These are phyloP conservation scores for Leccinum subgranulosum DNA, from an alignment of 768 basidiomycete genomes.

Conservation along the genomic window DNA sequence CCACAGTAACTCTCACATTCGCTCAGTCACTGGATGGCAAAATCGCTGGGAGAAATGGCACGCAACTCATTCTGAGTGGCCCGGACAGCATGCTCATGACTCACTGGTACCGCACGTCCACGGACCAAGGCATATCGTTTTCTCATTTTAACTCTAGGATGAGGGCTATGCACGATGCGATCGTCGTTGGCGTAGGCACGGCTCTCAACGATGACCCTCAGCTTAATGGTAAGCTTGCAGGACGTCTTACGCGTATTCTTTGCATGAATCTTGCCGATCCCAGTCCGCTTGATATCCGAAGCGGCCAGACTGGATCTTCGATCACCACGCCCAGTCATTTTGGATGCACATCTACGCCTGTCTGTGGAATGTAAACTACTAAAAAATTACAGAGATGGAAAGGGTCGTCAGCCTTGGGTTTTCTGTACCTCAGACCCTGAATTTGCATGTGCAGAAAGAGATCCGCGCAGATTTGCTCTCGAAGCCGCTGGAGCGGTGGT, in stretches of 20 bases:
- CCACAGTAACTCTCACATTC: constrained; percentile 77
- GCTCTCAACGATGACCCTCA: constrained; percentile 91
- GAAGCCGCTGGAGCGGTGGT: constrained; percentile 66
- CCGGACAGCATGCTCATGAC: constrained; percentile 90
- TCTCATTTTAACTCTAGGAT: constrained; percentile 51
- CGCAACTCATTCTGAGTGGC: constrained; percentile 81
- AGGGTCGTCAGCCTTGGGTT: constrained; percentile 72
- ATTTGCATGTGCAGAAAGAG: constrained; percentile 12
- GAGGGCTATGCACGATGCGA: constrained; percentile 89
- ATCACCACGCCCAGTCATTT: constrained; percentile 79
- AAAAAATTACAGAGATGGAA: constrained; percentile 53
- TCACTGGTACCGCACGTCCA: constrained; percentile 60
- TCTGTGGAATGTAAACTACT: constrained; percentile 67
- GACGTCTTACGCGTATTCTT: not conserved
- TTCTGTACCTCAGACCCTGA: constrained; percentile 40
- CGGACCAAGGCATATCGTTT: not conserved
- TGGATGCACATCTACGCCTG: constrained; percentile 75
- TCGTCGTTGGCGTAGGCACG: constrained; percentile 88
- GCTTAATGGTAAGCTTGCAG: constrained; percentile 69
- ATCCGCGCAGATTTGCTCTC: constrained; percentile 42
- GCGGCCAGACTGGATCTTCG: constrained; percentile 32
- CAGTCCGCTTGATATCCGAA: constrained; percentile 57
- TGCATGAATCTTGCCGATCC: not conserved
- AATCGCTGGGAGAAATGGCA: constrained; percentile 73
- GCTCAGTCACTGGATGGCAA: constrained; percentile 86